Base-by-base conservation (phyloP, 108 stramenopile genomes). In the Skeletonema costatum region DNA sequence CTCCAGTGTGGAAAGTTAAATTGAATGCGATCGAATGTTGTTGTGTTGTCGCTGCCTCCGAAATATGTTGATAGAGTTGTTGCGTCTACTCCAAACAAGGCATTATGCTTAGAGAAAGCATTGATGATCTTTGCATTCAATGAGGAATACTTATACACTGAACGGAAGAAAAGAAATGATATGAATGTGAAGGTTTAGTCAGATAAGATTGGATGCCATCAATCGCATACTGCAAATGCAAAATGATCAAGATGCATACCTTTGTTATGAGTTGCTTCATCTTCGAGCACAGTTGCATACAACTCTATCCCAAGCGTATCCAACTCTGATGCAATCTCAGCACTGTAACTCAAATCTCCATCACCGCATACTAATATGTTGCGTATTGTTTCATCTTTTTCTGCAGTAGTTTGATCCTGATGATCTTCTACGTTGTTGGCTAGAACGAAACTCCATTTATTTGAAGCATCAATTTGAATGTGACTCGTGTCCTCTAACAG, bases 1-100 rank as follows among this genome's bases (percentile, higher is more conserved):
- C 78, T 73, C 93, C 93, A 94, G 78, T 94, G 93, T 17, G 93
- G 93, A 84, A 94, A 94, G 64, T 94, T 94, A 71, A 94, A 94
- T 64, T 88, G 85, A 50, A 94, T 92, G 17, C 84, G 64, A 70
- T 92, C 88, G 81, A 94, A 92, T 32, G 32, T 68, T 31, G 83
- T 60, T 60, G 29, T 1, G 53, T 61, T 70, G 32, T 60, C 59
- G 19, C n/a, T 29, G 32, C 42, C 62, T 21, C 87, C 71, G 71
- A 94, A 92, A 50, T 82, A 65, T 32, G 60, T 32, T 14, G 61
- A 56, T 25, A 94, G 74, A 4, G 75, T 44, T 16, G 93, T 94
- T 29, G 89, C 93, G 65, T 94, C 89, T 11, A 92, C 68, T 1
- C 86, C 90, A 73, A 92, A 94, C 17, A 60, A 50, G 13, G 87